Conservation (phyloP, 2,329 filamentous ascomycete species). For the Microcyclospora tardicrescens region DNA sequence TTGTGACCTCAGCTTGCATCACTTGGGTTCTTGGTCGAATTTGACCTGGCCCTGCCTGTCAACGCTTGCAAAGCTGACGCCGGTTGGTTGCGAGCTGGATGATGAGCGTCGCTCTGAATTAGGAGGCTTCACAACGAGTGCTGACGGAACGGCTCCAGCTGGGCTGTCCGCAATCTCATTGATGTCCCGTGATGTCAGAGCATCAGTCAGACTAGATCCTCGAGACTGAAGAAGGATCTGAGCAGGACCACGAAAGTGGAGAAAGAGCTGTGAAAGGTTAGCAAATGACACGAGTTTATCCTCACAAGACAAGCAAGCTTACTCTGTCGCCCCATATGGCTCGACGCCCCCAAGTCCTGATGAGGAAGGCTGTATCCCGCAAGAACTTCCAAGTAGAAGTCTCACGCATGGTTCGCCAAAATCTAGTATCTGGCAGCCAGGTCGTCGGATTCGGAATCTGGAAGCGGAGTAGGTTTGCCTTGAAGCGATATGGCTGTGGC, state of each 20-base stretch:
- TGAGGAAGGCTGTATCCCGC: constrained; percentile 48
- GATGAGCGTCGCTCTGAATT: constrained; percentile 8
- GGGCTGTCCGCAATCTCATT: constrained; percentile 82
- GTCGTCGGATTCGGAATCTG: constrained; percentile 59
- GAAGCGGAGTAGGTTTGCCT: constrained; percentile 58
- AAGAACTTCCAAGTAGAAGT: constrained; percentile 61
- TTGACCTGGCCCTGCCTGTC: constrained; percentile 20
- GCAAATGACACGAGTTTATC: background rate
- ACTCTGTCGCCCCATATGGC: constrained; percentile 86
- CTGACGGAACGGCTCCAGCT: constrained; percentile 53
- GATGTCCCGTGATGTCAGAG: constrained; percentile 63
- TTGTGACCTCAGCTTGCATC: background rate
- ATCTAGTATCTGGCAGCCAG: constrained; percentile 56
- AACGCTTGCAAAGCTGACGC: constrained; percentile 23
- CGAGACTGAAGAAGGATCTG: constrained; percentile 82
- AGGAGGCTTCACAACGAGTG: constrained; percentile 29
- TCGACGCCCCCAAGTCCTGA: constrained; percentile 65
- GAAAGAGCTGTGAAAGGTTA: constrained; percentile 48
- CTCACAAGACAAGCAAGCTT: constrained; percentile 14
- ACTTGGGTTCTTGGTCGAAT: constrained; percentile 12
- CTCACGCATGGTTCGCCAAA: constrained; percentile 58
- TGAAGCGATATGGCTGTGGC: constrained; percentile 78
- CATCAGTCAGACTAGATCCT: constrained; percentile 64
- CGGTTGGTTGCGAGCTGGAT: constrained; percentile 14
- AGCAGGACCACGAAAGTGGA: constrained; percentile 76